These are phyloP conservation scores for Erodium moschatum DNA, from an alignment of 441 rosid genomes.

Conservation along the genomic window DNA sequence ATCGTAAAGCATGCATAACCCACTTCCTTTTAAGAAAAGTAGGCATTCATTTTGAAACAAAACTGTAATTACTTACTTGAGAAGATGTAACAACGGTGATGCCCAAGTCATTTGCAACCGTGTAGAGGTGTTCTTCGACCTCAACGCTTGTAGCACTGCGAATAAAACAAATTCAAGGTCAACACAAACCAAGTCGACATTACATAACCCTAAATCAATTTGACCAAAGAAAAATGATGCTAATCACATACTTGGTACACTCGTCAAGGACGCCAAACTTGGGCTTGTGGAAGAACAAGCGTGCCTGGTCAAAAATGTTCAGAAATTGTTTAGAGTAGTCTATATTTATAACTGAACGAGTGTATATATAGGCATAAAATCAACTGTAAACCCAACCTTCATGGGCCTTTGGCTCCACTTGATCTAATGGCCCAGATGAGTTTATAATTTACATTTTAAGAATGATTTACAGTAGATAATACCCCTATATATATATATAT, in stretches of 20 bases:
- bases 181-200: background rate
- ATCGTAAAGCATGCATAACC: too few species aligned
- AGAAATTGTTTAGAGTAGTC: too few species aligned
- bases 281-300: conserved; percentile 91
- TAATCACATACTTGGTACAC: conserved; percentile 80
- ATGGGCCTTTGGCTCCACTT: too few species aligned
- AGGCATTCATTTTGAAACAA: background rate
- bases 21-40: background rate
- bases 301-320: conserved; percentile 45
- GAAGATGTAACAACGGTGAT: conserved; percentile 95
- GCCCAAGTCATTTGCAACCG: conserved; percentile 73
- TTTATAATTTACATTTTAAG: too few species aligned
- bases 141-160: conserved; percentile 95
- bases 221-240: background rate
- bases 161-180: conserved; percentile 10
- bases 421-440: too few species aligned
- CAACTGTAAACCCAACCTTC: too few species aligned
- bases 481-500: too few species aligned
- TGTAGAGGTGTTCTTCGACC: conserved; percentile 94
- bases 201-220: background rate
- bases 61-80: conserved; percentile 42
- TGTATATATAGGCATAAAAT: too few species aligned
- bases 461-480: too few species aligned
- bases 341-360: too few species aligned
- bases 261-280: conserved; percentile 93